Percentiles rank a stretch among this genome's conserved stretches.
These are phyloP conservation scores for Pseudogymnoascus sp. DNA, from an alignment of 2,329 filamentous ascomycete genomes.

Conservation along the genomic window DNA sequence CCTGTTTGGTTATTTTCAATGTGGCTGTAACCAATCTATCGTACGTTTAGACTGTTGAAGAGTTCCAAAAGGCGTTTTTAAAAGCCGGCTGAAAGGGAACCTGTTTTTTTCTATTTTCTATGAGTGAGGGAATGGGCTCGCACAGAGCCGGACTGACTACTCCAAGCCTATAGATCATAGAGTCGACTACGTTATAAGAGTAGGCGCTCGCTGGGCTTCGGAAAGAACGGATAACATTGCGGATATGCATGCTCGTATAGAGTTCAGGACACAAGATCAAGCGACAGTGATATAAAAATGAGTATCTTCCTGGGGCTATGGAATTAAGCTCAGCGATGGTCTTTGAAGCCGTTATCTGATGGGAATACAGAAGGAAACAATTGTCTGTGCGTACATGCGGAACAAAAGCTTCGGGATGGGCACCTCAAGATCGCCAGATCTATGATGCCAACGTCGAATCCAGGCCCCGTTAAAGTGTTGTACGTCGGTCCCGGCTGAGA, in stretches of 20 bases:
- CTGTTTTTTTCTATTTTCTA: not conserved
- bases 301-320: not conserved
- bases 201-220: not conserved
- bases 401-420: not conserved
- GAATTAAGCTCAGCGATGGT: not conserved
- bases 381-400: not conserved
- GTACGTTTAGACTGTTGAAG: not conserved
- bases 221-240: not conserved
- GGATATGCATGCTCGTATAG: not conserved
- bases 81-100: not conserved
- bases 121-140: not conserved
- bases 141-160: not conserved
- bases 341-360: not conserved
- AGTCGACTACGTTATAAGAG: not conserved
- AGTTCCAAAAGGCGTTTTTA: not conserved
- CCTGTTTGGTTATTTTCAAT: not conserved
- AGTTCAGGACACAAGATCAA: not conserved
- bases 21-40: not conserved
- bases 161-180: not conserved
- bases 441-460: slow-evolving; percentile 3
- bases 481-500: not conserved
- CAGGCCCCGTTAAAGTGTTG: not conserved
- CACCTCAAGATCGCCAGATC: not conserved
- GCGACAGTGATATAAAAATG: not conserved
- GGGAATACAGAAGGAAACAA: not conserved